Evolutionary conservation across 2,329 filamentous ascomycete genomes (phyloP), one percentile per base, ranked within the genome.

Genomic region (Beauveria caledonica): DNA sequence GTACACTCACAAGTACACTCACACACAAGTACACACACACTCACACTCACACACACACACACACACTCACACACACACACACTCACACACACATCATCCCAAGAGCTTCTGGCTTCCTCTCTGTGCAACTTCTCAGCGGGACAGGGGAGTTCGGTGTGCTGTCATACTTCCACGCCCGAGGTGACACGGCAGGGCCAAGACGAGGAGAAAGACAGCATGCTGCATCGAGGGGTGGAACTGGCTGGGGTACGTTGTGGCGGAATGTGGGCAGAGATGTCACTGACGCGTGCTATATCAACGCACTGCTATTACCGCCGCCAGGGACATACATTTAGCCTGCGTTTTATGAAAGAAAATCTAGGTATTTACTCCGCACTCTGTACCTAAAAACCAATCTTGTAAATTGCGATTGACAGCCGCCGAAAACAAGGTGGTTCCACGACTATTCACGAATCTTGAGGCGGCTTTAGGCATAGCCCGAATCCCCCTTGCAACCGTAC

Each of bases 191-290:
- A 29, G 17, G 40, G 25, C 25, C 23, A 42, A 44, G n/a, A 40
- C 11, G 40, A 19, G 33, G 36, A 36, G 33, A 15, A 36, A 36
- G 33, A 36, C 33, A 36, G 33, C 33, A 33, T 13, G 11, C 11
- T 13, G 29, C 29, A 33, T 36, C 0, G 33, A n/a, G 7, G 40
- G 11, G 40, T 19, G 53, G 25, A 33, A 5, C 53, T 46, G 17
- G 27, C 39, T 5, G 25, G 40, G 53, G 53, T 45, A 17, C 52
- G 3, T 46, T 3, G 8, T 56, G 42, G 27, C 29, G 54, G 54
- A 19, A 57, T 57, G 54, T 48, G 54, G 53, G 54, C 27, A 56
- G 9, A 48, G 21, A 48, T 25, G 54, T 39, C 54, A 48, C 54
- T n/a, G 13, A 27, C 13, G 42, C 54, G 39, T 48, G 13, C 42